These are phyloP conservation scores for Hygrocybe punicea DNA, from an alignment of 768 basidiomycete genomes.

Conservation along the genomic window DNA sequence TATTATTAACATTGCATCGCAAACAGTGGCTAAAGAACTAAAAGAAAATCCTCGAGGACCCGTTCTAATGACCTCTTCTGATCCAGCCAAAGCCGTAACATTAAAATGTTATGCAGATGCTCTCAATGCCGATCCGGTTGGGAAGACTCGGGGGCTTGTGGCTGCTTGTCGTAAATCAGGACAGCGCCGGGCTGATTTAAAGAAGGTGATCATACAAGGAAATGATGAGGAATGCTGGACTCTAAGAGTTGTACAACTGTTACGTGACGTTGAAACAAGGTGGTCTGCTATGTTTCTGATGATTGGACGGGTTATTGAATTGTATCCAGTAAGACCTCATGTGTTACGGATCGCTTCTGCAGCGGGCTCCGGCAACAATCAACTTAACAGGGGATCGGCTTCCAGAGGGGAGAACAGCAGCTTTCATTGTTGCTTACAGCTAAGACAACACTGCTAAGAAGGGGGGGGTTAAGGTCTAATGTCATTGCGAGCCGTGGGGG, in stretches of 20 bases:
- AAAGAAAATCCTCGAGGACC: constrained; percentile 9
- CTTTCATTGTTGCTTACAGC: too few species aligned
- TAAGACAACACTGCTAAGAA: too few species aligned
- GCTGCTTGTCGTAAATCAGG: constrained; percentile 29
- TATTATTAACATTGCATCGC: constrained; percentile 26
- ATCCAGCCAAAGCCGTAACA: constrained; percentile 2
- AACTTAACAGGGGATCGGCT: too few species aligned
- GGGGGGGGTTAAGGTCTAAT: too few species aligned
- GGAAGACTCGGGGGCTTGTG: constrained; percentile 22
- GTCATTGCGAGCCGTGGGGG: too few species aligned
- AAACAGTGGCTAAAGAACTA: constrained; percentile 18
- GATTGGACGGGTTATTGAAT: too few species aligned
- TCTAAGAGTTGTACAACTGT: constrained; percentile 20
- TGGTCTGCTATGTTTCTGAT: too few species aligned
- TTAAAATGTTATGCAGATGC: constrained; percentile 16
- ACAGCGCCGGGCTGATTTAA: constrained; percentile 27
- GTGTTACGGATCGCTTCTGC: too few species aligned
- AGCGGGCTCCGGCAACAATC: too few species aligned
- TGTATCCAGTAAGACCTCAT: too few species aligned
- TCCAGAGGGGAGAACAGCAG: too few species aligned
- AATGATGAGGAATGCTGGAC: constrained; percentile 19
- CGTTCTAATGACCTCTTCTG: constrained; percentile 3
- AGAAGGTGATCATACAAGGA: constrained; percentile 22
- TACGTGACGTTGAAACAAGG: constrained; percentile 32
- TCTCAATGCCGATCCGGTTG: constrained; percentile 27